These are phyloP conservation scores for Kodamaea fukazawae DNA, from an alignment of 805 yeast species.

Conservation along the genomic window DNA sequence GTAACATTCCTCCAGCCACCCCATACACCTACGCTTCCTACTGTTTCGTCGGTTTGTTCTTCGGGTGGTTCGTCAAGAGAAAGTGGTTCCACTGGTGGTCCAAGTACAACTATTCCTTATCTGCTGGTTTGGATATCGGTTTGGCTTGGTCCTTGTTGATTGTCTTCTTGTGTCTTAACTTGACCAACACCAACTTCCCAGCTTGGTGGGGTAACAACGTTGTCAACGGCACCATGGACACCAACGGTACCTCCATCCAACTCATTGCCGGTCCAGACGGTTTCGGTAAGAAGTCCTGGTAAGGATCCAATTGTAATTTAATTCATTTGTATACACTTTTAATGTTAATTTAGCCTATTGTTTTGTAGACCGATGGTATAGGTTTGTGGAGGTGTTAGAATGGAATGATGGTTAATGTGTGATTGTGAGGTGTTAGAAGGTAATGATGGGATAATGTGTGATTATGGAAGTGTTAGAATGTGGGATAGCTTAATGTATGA, in stretches of 20 bases:
- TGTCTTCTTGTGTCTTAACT: constrained; percentile 22
- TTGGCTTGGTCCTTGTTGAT: constrained; percentile 31
- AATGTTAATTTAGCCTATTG: too few relatives aligned
- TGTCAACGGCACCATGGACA: constrained; percentile 38
- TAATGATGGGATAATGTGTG: too few relatives aligned
- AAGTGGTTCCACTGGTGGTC: constrained; percentile 44
- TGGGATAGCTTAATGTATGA: too few relatives aligned
- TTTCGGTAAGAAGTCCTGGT: constrained; percentile 51
- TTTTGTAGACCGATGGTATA: too few relatives aligned
- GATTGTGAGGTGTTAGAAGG: too few relatives aligned
- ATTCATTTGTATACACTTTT: constrained; percentile 2
- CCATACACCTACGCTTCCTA: constrained; percentile 63
- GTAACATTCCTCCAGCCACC: constrained; percentile 71
- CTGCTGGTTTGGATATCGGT: constrained; percentile 46
- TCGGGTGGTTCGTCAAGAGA: constrained; percentile 39
- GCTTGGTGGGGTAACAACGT: constrained; percentile 70
- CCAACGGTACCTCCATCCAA: constrained; percentile 33
- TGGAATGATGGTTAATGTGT: too few relatives aligned
- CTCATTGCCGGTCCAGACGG: constrained; percentile 32
- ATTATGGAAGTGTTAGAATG: too few relatives aligned
- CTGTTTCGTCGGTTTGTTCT: constrained; percentile 36
- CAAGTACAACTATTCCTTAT: constrained; percentile 44
- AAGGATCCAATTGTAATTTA: constrained; percentile 16
- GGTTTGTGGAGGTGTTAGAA: too few relatives aligned
- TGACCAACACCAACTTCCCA: constrained; percentile 22